phyloP scores from a whole-genome alignment of 1,139 yeast species.

The Geotrichum candidum region DNA sequence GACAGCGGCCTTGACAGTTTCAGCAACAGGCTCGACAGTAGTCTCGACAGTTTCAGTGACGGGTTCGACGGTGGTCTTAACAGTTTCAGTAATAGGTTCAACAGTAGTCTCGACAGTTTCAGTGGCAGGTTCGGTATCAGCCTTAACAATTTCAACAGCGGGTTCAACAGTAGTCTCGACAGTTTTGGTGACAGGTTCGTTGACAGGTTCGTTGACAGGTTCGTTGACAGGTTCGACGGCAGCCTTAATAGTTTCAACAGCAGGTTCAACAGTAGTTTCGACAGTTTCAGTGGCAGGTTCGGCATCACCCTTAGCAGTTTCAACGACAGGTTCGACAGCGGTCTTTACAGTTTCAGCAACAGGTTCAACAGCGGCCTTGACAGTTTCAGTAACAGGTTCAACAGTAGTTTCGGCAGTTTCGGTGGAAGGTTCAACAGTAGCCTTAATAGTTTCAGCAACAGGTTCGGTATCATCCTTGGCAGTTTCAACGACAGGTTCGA shows the following conservation, averaged over 20 bases:
- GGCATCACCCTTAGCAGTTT: not conserved
- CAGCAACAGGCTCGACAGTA: not conserved
- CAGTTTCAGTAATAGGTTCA: not conserved
- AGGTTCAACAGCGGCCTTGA: not conserved
- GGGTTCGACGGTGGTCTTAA: not conserved
- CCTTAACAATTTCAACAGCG: not conserved
- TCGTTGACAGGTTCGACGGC: not conserved
- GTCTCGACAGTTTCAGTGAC: not conserved
- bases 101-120: not conserved
- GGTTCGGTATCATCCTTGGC: not conserved
- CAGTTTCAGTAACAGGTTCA: not conserved
- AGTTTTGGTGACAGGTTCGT: not conserved
- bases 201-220: not conserved
- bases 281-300: conserved; percentile 1
- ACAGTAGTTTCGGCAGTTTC: not conserved
- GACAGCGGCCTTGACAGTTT: not conserved
- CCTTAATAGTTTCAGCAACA: not conserved
- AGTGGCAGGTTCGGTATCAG: not conserved
- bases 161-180: not conserved
- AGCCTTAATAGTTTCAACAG: not conserved
- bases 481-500: not conserved
- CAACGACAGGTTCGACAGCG: not conserved
- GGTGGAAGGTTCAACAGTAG: not conserved
- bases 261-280: not conserved
- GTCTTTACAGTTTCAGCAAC: not conserved